phyloP scores from a whole-genome alignment of 1,284 basidiomycete genomes.

The Coniophora puteana region DNA sequence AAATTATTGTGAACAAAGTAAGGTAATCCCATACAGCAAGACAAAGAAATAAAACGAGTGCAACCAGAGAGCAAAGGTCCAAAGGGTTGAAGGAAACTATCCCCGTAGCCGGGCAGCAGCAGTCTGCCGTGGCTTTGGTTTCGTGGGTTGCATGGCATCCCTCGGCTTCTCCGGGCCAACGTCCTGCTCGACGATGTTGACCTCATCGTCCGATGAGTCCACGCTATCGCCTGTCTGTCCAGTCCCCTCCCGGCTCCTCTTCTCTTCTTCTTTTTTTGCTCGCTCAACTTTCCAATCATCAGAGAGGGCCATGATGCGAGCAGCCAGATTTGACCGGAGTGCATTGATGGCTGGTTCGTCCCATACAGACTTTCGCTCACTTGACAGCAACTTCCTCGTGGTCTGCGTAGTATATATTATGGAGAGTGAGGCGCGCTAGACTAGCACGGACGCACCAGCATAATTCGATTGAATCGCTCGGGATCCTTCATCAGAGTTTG shows the following conservation, averaged over 20 bases:
- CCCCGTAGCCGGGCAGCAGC: conserved; percentile 24
- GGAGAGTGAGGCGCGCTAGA: too few species aligned
- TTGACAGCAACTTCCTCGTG: conserved; percentile 24
- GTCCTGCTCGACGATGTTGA: conserved; percentile 39
- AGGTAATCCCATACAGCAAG: too few species aligned
- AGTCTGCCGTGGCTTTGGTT: conserved; percentile 3
- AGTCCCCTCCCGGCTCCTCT: conserved; percentile 17
- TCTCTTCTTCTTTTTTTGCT: conserved; percentile 28
- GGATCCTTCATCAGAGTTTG: conserved; percentile 65
- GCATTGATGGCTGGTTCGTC: conserved; percentile 31
- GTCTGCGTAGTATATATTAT: conserved; percentile 20
- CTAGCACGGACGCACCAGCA: conserved; percentile 42
- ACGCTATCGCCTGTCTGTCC: conserved; percentile 23
- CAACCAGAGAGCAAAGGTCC: too few species aligned
- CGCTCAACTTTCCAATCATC: conserved; percentile 38
- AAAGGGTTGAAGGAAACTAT: too few species aligned
- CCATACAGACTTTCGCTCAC: conserved; percentile 47
- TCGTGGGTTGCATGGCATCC: neutral
- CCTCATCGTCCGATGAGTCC: conserved; percentile 45
- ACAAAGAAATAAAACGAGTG: too few species aligned
- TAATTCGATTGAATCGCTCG: conserved; percentile 37
- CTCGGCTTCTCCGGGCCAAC: neutral
- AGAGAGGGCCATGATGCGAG: conserved; percentile 34
- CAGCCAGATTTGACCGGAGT: conserved; percentile 32
- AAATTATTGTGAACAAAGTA: too few species aligned